Percentiles rank a stretch among this genome's conserved stretches.
Evolutionary conservation across 306 rosid genomes (phyloP).

Genomic region (Acacia crassicarpa): DNA sequence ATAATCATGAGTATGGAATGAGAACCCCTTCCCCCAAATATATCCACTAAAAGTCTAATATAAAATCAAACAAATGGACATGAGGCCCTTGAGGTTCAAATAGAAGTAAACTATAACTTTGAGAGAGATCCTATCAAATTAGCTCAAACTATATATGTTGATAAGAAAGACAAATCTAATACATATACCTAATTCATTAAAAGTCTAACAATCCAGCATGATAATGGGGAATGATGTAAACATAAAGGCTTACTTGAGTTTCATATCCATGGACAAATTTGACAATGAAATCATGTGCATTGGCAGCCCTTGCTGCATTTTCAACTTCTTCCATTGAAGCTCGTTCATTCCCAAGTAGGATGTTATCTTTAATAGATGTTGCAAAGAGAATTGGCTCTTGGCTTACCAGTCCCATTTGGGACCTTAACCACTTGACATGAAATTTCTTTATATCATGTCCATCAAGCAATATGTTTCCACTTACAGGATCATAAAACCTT

Average conservation of each 20-base stretch:
- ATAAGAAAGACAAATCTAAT: neutral
- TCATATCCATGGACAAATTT: constrained; percentile 67
- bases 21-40: too few species aligned
- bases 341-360: constrained; percentile 74
- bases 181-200: too few species aligned
- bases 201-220: neutral
- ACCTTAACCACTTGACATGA: constrained; percentile 68
- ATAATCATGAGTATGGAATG: too few species aligned
- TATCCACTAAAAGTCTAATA: neutral
- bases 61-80: too few species aligned
- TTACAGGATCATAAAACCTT: constrained; percentile 78
- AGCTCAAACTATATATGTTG: neutral
- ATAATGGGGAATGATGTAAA: constrained; percentile 9
- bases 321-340: constrained; percentile 59
- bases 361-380: constrained; percentile 78
- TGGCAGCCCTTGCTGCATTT: constrained; percentile 70
- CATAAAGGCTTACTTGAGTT: constrained; percentile 58
- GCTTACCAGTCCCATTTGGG: constrained; percentile 80
- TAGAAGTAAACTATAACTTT: neutral
- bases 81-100: too few species aligned
- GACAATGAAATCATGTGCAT: constrained; percentile 77
- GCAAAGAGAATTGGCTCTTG: constrained; percentile 87
- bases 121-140: neutral
- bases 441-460: constrained; percentile 55
- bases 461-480: constrained; percentile 70